A percentile compares a stretch with the other conserved stretches of the same genome.
phyloP scores from a whole-genome alignment of 31 red algal species.

The Porphyra umbilicalis region DNA sequence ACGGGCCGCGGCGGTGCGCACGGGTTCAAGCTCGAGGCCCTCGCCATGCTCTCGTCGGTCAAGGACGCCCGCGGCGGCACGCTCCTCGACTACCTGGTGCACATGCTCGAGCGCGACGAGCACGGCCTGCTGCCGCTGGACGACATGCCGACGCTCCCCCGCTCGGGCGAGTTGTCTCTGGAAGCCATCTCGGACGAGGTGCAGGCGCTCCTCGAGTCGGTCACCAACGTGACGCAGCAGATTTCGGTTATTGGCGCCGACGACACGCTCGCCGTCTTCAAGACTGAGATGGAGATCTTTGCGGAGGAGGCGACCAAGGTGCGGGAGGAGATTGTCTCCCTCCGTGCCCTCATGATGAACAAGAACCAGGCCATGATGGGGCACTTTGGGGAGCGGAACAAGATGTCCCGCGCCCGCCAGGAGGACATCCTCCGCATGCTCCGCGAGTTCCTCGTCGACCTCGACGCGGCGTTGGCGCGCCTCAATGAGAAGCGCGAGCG shows the following conservation, averaged over 20 bases:
- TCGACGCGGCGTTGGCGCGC: slow-evolving; percentile 24
- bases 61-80: slow-evolving; percentile 71
- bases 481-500: slow-evolving; percentile 43
- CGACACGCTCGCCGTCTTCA: slow-evolving; percentile 56
- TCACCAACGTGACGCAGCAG: slow-evolving; percentile 69
- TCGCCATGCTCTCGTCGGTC: slow-evolving; percentile 62
- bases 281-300: slow-evolving; percentile 83
- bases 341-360: slow-evolving; percentile 59
- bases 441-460: slow-evolving; percentile 55
- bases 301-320: slow-evolving; percentile 64
- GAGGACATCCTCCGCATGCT: slow-evolving; percentile 76
- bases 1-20: slow-evolving; percentile 73
- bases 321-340: slow-evolving; percentile 73
- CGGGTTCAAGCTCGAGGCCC: slow-evolving; percentile 82
- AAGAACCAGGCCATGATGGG: slow-evolving; percentile 76
- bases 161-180: slow-evolving; percentile 61
- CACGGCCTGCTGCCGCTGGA: slow-evolving; percentile 62
- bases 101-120: slow-evolving; percentile 43
- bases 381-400: slow-evolving; percentile 85
- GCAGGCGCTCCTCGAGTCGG: slow-evolving; percentile 58
- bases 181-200: slow-evolving; percentile 81
- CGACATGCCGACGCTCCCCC: slow-evolving; percentile 71
- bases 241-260: slow-evolving; percentile 67
- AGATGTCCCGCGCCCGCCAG: slow-evolving; percentile 53
- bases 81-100: slow-evolving; percentile 60